These are phyloP conservation scores for Trichosporon sp. DNA, from an alignment of 1,284 basidiomycete species.

Conservation along the genomic window DNA sequence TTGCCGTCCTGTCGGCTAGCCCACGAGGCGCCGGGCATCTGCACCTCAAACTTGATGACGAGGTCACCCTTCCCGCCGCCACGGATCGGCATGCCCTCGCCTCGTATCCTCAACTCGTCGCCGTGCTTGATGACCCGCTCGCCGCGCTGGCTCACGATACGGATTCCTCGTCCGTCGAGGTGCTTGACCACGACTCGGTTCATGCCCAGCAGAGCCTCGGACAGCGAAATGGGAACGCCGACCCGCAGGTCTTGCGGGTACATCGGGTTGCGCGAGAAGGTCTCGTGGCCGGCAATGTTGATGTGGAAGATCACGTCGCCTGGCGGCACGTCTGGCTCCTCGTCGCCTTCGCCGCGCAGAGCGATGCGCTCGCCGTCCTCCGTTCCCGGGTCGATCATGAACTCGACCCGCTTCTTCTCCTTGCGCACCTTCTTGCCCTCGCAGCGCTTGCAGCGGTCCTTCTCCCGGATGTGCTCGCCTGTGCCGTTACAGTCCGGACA, in stretches of 20 bases:
- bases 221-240: constrained; percentile 63
- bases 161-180: constrained; percentile 80
- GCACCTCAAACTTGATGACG: constrained; percentile 71
- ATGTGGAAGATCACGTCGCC: constrained; percentile 86
- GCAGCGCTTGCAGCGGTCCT: constrained; percentile 96
- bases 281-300: constrained; percentile 61
- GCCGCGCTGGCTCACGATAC: constrained; percentile 63
- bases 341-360: constrained; percentile 82
- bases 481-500: constrained; percentile 76
- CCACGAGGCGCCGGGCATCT: constrained; percentile 58
- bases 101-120: constrained; percentile 65
- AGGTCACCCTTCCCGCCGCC: constrained; percentile 71
- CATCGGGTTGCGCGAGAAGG: constrained; percentile 53
- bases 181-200: constrained; percentile 79
- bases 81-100: constrained; percentile 80
- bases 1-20: constrained; percentile 23
- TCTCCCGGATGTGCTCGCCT: constrained; percentile 76
- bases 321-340: constrained; percentile 74
- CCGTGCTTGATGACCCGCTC: constrained; percentile 66
- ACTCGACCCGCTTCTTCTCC: constrained; percentile 82
- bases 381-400: constrained; percentile 84
- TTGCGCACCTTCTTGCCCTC: constrained; percentile 78
- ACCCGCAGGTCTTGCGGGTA: constrained; percentile 32
- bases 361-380: constrained; percentile 77
- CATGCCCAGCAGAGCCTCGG: constrained; percentile 85